These are phyloP conservation scores for Kitagawia praeruptora DNA, from an alignment of 129 eudicot species.

Conservation along the genomic window DNA sequence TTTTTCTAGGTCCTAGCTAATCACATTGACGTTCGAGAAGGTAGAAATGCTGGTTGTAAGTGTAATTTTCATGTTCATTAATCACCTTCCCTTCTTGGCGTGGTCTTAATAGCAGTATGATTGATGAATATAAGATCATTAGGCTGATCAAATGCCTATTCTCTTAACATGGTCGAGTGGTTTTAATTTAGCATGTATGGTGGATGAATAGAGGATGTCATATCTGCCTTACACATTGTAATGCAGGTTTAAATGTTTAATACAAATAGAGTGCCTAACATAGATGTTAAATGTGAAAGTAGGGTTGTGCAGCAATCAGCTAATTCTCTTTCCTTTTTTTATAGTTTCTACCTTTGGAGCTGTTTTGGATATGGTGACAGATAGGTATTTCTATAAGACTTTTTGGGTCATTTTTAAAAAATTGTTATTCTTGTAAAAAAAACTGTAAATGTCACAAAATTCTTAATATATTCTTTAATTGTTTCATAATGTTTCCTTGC, in stretches of 20 bases:
- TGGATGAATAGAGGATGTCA: not conserved
- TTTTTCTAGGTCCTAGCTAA: not conserved
- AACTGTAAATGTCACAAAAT: not conserved
- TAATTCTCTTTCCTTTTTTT: conserved; percentile 15
- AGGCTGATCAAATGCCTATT: not conserved
- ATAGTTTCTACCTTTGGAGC: conserved; percentile 94
- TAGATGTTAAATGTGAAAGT: not conserved
- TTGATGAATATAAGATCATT: not conserved
- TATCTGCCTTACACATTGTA: not conserved
- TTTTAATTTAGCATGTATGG: not conserved
- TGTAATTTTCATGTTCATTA: not conserved
- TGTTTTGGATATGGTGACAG: conserved; percentile 97
- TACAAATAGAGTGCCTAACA: not conserved
- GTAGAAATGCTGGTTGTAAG: not conserved
- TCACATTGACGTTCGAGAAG: not conserved
- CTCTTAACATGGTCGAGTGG: not conserved
- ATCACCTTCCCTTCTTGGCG: not conserved
- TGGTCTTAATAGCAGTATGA: not conserved
- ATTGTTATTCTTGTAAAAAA: not conserved
- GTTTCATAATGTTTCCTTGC: conserved; percentile 8
- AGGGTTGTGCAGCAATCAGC: conserved; percentile 2
- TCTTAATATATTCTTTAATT: conserved; percentile 1
- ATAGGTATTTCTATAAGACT: conserved; percentile 39
- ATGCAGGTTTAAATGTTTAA: not conserved
- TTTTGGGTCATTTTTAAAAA: not conserved